Evolutionary conservation across 768 basidiomycete species (phyloP).

Genomic region (Suillus variegatus): DNA sequence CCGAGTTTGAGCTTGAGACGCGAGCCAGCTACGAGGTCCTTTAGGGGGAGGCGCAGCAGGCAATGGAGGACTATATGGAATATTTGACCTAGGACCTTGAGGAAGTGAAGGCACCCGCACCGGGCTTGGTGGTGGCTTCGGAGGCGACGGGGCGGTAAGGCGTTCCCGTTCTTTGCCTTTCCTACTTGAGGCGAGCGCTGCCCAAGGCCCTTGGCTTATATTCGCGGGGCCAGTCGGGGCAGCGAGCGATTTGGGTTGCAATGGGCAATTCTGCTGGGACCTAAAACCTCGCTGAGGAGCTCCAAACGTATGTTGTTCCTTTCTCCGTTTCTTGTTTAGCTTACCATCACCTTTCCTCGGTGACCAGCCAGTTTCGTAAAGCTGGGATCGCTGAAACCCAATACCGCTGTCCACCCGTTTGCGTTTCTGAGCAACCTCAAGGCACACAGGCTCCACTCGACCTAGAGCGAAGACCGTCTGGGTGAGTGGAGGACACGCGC

Average conservation of each 20-base stretch:
- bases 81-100: constrained; percentile 1
- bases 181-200: constrained; percentile 2
- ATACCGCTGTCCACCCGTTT: constrained; percentile 16
- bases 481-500: constrained; percentile 11
- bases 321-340: constrained; percentile 12
- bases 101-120: not conserved
- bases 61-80: constrained; percentile 4
- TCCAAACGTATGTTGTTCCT: constrained; percentile 7
- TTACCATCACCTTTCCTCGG: constrained; percentile 3
- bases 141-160: not conserved
- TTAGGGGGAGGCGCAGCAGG: not conserved
- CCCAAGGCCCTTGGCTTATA: not conserved
- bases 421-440: constrained; percentile 12
- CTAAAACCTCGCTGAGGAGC: not conserved
- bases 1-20: not conserved
- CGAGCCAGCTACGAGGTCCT: constrained; percentile 7
- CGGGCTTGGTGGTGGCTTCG: not conserved
- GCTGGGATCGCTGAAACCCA: constrained; percentile 12
- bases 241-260: not conserved
- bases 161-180: constrained; percentile 8
- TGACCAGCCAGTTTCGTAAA: not conserved
- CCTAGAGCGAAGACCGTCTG: constrained; percentile 7
- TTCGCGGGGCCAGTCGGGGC: not conserved
- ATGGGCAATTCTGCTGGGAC: not conserved
- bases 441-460: constrained; percentile 16